Evolutionary conservation across 345 rosid genomes (phyloP), one percentile per base, ranked within the genome.

Genomic region (Erysimum cheiranthoides): DNA sequence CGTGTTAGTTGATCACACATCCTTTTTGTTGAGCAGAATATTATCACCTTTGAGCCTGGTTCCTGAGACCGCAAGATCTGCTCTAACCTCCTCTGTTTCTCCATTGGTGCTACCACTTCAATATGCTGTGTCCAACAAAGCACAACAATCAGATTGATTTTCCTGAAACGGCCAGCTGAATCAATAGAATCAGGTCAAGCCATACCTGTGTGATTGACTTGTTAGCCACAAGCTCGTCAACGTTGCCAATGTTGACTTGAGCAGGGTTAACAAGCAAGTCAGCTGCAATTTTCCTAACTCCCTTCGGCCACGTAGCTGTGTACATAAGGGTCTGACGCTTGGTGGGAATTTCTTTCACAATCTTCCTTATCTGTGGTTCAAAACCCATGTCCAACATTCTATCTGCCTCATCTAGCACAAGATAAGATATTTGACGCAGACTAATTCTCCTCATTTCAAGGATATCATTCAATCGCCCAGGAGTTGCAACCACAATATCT

Each of bases 311-410:
- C 8, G 99, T 92, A 62, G 99, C 99, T 14, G 98, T 95, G 78
- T 82, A 95, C 99, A 95, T 95, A 73, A 95, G 96, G 18, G 98
- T 95, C 83, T 95, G 99, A 34, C 99, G 95, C 57, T 90, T 88
- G 28, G 93, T 68, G 47, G 99, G 99, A 9, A 92, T 92, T 82
- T 90, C 97, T 59, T 88, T 95, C 59, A 95, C 97, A 73, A 95
- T 90, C 86, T 92, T 95, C 75, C 98, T 71, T 79, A 95, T 95
- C 75, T 95, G 99, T 25, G 97, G 99, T 74, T 95, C 99, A 66
- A 95, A 95, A 42, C 99, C 99, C 99, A 95, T 95, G 83, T 95
- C 99, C 78, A 92, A 80, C 99, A 95, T 95, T 60, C 97, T 91
- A 84, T 95, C 99, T 73, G 99, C 99, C 84, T 95, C 99, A 73